Conservation (phyloP, 2,329 filamentous ascomycete species). For the Sporothrix sp. region DNA sequence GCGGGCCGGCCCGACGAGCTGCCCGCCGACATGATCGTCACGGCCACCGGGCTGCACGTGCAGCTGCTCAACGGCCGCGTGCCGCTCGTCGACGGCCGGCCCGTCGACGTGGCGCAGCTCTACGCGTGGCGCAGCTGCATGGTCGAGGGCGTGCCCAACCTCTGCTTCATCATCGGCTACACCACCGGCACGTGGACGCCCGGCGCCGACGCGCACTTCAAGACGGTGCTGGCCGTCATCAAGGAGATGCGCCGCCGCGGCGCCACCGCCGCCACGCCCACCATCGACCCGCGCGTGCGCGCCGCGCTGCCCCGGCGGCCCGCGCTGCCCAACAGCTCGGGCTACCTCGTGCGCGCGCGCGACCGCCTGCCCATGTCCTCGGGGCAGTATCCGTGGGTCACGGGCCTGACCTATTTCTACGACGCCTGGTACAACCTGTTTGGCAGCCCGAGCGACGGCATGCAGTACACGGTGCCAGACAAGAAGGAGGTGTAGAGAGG, state of each 20-base stretch:
- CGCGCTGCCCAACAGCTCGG: conserved; percentile 19
- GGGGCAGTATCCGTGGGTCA: conserved; percentile 22
- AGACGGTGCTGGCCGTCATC: conserved; percentile 17
- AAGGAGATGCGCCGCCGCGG: conserved; percentile 13
- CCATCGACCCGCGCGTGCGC: conserved; percentile 16
- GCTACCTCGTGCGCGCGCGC: conserved; percentile 21
- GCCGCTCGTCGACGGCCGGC: conserved; percentile 40
- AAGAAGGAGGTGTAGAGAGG: conserved; percentile 6
- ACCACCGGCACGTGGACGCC: conserved; percentile 53
- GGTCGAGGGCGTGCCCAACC: conserved; percentile 53
- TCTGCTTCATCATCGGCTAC: conserved; percentile 50
- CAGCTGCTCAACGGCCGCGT: conserved; percentile 43
- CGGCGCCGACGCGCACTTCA: conserved; percentile 37
- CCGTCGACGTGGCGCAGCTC: conserved; percentile 33
- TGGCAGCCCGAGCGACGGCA: conserved; percentile 14
- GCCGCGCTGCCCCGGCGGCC: conserved; percentile 17
- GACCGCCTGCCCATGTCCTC: conserved; percentile 22
- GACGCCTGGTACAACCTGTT: conserved; percentile 24
- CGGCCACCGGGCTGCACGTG: conserved; percentile 53
- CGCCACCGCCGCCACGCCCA: conserved; percentile 19
- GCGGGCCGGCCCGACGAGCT: conserved; percentile 27
- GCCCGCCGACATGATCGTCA: conserved; percentile 52
- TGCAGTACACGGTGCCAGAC: conserved; percentile 13
- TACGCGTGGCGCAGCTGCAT: conserved; percentile 51
- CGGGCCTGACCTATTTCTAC: conserved; percentile 19